Evolutionary conservation across 2,329 filamentous ascomycete genomes (phyloP), one percentile per base, ranked within the genome.

Genomic region (Fusarium praegraminearum): DNA sequence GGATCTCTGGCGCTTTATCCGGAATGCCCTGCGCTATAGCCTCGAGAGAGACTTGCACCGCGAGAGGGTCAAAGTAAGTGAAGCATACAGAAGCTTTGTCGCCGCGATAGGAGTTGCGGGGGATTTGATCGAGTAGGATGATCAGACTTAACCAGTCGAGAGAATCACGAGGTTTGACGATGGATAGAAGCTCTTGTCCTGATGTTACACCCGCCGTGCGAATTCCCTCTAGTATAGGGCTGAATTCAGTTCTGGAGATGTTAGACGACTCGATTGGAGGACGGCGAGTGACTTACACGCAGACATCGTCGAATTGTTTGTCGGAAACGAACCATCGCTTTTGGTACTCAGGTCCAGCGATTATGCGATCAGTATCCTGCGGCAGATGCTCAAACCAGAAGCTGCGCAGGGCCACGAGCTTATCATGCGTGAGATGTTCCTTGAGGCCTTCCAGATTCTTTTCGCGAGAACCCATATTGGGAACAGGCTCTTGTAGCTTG

Each of bases 111-210:
- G 87, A 82, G 73, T 91, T 90, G 3, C 89, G 84, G 0, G 89
- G 82, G 43, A 91, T 81, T 73, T 91, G 89, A 66, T 91, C 89
- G 4, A 91, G 82, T 3, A 91, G 80, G 3, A 91, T 70, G 7
- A 88, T 71, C 0, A 90, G 75, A 45, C 82, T 81, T 3, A 91
- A 78, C 77, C 79, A 82, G 66, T 81, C 79, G 8, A 75, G 54
- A 1, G 80, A 73, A 4, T 66, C 61, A 6, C 66, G 53, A 7
- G 76, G 78, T 13, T 73, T 63, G 1, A 74, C 63, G 16, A 74
- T 55, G 8, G 71, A 67, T 35, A 82, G 47, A 49, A 82, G 62
- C 40, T 78, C 73, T 11, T 73, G 53, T 2, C 72, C 76, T 1
- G 78, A 76, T 6, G 72, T 75, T 15, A 75, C 51, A 20, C 71